Conservation (phyloP, 352 stramenopile genomes). For the Thalassiosira hispida region DNA sequence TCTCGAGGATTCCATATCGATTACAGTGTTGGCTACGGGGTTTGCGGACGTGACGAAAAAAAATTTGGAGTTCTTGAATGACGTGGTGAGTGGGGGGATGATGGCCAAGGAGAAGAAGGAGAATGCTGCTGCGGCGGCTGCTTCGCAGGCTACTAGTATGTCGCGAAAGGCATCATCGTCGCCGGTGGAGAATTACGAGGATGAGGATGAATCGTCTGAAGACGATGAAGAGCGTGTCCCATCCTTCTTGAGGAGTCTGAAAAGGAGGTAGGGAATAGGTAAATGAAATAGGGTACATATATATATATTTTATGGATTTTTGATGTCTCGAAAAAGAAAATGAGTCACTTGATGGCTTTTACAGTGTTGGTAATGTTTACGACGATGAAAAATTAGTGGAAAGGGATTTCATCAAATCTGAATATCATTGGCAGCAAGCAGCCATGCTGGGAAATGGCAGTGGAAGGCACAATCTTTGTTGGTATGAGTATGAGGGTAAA, state of each 20-base stretch:
- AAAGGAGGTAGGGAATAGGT: no score
- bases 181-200: slow-evolving; percentile 22
- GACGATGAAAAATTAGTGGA: no score
- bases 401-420: no score
- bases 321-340: no score
- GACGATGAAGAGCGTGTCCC: slow-evolving; percentile 49
- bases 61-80: slow-evolving; percentile 53
- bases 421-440: no score
- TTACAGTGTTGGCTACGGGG: slow-evolving; percentile 75
- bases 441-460: no score
- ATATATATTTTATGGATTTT: no score
- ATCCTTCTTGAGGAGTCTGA: slow-evolving; percentile 52
- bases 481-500: no score
- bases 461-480: no score
- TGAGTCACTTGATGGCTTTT: no score
- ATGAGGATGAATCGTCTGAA: slow-evolving; percentile 19
- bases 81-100: slow-evolving; percentile 45
- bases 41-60: slow-evolving; percentile 44
- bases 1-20: slow-evolving; percentile 65
- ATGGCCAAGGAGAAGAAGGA: slow-evolving; percentile 21
- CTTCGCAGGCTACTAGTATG: not conserved
- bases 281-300: no score
- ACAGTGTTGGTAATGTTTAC: no score
- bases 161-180: slow-evolving; percentile 6
- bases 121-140: not conserved